These are phyloP conservation scores for Leucogyrophana mollusca DNA, from an alignment of 768 basidiomycete genomes.

Conservation along the genomic window DNA sequence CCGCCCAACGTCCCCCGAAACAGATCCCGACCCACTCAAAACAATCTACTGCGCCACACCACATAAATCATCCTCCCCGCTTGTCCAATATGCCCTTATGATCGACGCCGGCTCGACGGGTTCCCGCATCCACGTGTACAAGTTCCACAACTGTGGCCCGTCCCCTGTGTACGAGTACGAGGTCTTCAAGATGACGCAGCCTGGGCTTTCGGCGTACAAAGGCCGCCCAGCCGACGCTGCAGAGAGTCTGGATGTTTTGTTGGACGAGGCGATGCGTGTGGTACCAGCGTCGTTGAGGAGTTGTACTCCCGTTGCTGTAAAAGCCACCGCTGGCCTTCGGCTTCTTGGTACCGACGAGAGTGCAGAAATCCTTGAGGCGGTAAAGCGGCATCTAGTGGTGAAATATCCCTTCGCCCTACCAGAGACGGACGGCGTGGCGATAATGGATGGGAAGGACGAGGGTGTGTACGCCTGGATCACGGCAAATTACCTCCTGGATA, in stretches of 20 bases:
- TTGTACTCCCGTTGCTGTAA: slow-evolving; percentile 89
- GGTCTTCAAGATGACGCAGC: slow-evolving; percentile 79
- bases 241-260: slow-evolving; percentile 68
- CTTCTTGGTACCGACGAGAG: slow-evolving; percentile 63
- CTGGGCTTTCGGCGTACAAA: slow-evolving; percentile 71
- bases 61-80: slow-evolving; percentile 41
- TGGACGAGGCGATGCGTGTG: slow-evolving; percentile 76
- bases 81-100: slow-evolving; percentile 94
- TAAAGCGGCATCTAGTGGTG: slow-evolving; percentile 53
- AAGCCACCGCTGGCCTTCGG: slow-evolving; percentile 89
- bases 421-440: slow-evolving; percentile 62
- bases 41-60: slow-evolving; percentile 73
- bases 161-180: slow-evolving; percentile 89
- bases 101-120: slow-evolving; percentile 98
- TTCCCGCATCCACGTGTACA: slow-evolving; percentile 97
- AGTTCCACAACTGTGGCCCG: slow-evolving; percentile 86
- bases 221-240: slow-evolving; percentile 70
- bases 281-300: slow-evolving; percentile 61
- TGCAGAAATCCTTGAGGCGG: slow-evolving; percentile 71
- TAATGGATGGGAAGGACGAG: slow-evolving; percentile 97
- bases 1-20: slow-evolving; percentile 59
- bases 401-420: slow-evolving; percentile 69
- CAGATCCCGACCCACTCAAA: slow-evolving; percentile 69
- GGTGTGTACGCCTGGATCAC: slow-evolving; percentile 99
- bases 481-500: slow-evolving; percentile 85